Evolutionary conservation across 345 rosid genomes (phyloP).

Genomic region (Pistacia integerrima): DNA sequence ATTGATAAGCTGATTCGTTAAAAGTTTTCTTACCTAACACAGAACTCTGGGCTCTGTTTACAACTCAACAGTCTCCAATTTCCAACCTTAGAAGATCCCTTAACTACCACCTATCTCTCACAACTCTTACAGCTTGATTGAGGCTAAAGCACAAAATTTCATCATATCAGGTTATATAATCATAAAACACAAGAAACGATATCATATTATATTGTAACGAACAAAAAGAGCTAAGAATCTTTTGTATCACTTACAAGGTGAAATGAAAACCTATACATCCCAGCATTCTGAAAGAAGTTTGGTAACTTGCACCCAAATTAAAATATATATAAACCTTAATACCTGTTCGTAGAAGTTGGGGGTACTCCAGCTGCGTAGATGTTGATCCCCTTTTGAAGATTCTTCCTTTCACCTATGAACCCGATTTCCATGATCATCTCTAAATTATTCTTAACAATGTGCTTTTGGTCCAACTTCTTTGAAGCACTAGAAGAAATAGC

Average conservation of each 20-base stretch:
- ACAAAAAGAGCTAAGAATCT: background rate
- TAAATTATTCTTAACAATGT: conserved; percentile 36
- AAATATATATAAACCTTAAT: conserved; percentile 35
- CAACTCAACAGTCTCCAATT: background rate
- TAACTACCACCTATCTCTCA: too few species aligned
- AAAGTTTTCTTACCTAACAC: conserved; percentile 32
- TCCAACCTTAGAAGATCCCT: too few species aligned
- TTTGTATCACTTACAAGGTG: conserved; percentile 43
- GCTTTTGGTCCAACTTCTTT: conserved; percentile 54
- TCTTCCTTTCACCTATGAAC: background rate
- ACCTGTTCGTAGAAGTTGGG: too few species aligned
- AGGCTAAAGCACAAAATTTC: too few species aligned
- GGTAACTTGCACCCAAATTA: conserved; percentile 33
- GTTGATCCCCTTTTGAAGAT: conserved; percentile 17
- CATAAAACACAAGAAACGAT: background rate
- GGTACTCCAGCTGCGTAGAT: conserved; percentile 21
- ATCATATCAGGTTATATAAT: too few species aligned
- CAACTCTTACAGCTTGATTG: too few species aligned
- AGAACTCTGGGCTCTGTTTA: conserved; percentile 9
- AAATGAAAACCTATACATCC: conserved; percentile 56
- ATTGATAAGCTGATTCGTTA: background rate
- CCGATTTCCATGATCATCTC: too few species aligned
- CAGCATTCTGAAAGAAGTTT: conserved; percentile 38
- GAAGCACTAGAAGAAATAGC: conserved; percentile 35
- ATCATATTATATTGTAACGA: background rate